Evolutionary conservation across 2,329 filamentous ascomycete genomes (phyloP).

Genomic region (Pleoardoris graminearum): DNA sequence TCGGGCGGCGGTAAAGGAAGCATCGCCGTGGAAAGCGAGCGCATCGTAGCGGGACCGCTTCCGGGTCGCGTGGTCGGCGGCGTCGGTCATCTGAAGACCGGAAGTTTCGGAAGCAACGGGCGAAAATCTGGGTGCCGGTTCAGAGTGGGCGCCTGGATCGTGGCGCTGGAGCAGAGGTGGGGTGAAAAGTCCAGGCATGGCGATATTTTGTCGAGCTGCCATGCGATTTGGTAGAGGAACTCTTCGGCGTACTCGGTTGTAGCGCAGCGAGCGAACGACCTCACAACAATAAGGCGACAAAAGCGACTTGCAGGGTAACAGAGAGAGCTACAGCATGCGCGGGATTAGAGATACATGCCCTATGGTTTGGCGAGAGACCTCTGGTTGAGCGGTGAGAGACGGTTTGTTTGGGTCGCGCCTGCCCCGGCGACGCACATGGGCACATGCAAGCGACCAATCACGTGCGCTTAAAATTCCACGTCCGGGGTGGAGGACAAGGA

Average conservation of each 20-base stretch:
- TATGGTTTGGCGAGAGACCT: too few species aligned
- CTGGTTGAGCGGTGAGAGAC: constrained; percentile 15
- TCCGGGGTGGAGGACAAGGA: neutral
- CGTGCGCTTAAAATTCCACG: neutral
- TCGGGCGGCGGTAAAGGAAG: constrained; percentile 16
- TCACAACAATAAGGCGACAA: neutral
- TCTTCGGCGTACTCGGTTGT: constrained; percentile 18
- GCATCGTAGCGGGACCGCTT: constrained; percentile 32
- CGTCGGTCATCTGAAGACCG: constrained; percentile 33
- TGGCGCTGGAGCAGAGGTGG: constrained; percentile 22
- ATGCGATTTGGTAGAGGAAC: constrained; percentile 22
- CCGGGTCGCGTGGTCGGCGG: constrained; percentile 35
- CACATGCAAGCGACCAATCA: constrained; percentile 3
- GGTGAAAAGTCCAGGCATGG: constrained; percentile 36
- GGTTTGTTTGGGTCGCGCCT: constrained; percentile 23
- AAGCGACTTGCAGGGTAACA: neutral
- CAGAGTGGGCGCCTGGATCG: constrained; percentile 22
- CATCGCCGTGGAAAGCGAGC: neutral
- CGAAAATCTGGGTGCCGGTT: constrained; percentile 28
- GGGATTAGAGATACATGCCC: constrained; percentile 21
- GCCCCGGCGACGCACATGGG: constrained; percentile 8
- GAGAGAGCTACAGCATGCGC: neutral
- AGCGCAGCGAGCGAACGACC: neutral
- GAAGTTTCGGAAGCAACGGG: constrained; percentile 29
- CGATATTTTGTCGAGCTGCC: constrained; percentile 25